Conservation (phyloP, 192 early-diverging fungal species). For the Martensiomyces pterosporus region DNA sequence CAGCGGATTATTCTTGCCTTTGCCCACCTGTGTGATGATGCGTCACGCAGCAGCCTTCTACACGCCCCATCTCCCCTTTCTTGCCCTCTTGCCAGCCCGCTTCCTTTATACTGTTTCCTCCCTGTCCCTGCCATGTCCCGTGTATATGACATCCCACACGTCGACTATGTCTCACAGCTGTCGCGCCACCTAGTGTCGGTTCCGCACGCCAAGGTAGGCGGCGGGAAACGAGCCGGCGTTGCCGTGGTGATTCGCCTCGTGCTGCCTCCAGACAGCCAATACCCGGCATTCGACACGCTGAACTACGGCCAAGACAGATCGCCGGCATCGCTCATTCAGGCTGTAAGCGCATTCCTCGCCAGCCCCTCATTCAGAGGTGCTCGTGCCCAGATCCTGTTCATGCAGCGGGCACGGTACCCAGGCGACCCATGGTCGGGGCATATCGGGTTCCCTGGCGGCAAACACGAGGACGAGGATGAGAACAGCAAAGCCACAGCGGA, state of each 20-base stretch:
- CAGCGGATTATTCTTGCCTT: too few relatives aligned
- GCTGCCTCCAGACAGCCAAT: conserved; percentile 3
- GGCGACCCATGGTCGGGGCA: conserved; percentile 47
- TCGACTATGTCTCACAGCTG: conserved; percentile 31
- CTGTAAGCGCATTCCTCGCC: conserved; percentile 6
- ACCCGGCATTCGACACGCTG: conserved; percentile 3
- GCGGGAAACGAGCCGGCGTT: conserved; percentile 22
- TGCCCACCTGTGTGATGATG: too few relatives aligned
- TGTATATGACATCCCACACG: conserved; percentile 17
- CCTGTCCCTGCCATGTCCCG: background rate
- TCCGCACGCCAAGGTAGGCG: too few relatives aligned
- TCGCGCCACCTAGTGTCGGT: conserved; percentile 29
- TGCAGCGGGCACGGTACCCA: conserved; percentile 32
- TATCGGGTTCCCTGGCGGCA: conserved; percentile 49
- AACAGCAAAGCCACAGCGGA: conserved; percentile 21
- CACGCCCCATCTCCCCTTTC: too few relatives aligned
- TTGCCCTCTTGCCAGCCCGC: too few relatives aligned
- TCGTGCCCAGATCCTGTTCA: conserved; percentile 32
- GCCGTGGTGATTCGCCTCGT: conserved; percentile 36
- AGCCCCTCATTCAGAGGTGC: background rate
- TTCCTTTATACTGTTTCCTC: too few relatives aligned
- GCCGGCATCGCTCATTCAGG: conserved; percentile 11
- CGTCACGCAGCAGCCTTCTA: too few relatives aligned
- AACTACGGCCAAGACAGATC: background rate
- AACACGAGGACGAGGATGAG: conserved; percentile 17